phyloP scores from a whole-genome alignment of 768 basidiomycete genomes.

The Pilatotrama ljubarskyi region DNA sequence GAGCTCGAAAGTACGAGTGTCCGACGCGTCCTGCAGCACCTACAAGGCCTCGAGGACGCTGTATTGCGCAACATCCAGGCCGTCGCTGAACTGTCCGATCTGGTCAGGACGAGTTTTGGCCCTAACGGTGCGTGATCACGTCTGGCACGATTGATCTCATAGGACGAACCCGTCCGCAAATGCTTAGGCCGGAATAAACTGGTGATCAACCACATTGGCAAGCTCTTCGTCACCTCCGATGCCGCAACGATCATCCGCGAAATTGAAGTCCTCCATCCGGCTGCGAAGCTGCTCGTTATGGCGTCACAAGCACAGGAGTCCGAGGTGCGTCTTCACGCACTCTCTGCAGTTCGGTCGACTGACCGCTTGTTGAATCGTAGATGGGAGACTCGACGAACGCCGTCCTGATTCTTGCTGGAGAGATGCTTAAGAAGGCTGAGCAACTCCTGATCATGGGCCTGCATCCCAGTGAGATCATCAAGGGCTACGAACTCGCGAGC shows the following conservation, averaged over 20 bases:
- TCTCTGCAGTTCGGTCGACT: not conserved
- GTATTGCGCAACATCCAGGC: constrained; percentile 95
- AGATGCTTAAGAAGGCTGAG: constrained; percentile 92
- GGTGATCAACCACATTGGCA: constrained; percentile 94
- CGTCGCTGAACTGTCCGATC: constrained; percentile 91
- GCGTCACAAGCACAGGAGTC: constrained; percentile 94
- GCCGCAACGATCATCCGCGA: constrained; percentile 98
- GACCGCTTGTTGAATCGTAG: constrained; percentile 31
- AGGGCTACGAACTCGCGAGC: constrained; percentile 92
- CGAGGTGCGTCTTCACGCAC: constrained; percentile 60
- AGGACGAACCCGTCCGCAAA: not conserved
- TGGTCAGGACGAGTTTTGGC: constrained; percentile 94
- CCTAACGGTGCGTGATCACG: constrained; percentile 74
- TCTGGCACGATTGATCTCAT: not conserved
- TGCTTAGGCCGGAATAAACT: constrained; percentile 89
- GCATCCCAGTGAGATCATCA: constrained; percentile 93
- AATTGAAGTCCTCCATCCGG: constrained; percentile 97
- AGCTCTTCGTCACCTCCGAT: constrained; percentile 97
- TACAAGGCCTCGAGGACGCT: constrained; percentile 95
- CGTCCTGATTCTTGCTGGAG: constrained; percentile 93
- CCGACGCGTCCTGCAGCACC: constrained; percentile 46
- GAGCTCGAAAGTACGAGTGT: not conserved
- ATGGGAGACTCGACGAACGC: constrained; percentile 98
- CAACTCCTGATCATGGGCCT: constrained; percentile 93
- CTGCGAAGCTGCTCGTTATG: constrained; percentile 99